These are phyloP conservation scores for Alternaria brassicae DNA, from an alignment of 2,329 filamentous ascomycete species.

Conservation along the genomic window DNA sequence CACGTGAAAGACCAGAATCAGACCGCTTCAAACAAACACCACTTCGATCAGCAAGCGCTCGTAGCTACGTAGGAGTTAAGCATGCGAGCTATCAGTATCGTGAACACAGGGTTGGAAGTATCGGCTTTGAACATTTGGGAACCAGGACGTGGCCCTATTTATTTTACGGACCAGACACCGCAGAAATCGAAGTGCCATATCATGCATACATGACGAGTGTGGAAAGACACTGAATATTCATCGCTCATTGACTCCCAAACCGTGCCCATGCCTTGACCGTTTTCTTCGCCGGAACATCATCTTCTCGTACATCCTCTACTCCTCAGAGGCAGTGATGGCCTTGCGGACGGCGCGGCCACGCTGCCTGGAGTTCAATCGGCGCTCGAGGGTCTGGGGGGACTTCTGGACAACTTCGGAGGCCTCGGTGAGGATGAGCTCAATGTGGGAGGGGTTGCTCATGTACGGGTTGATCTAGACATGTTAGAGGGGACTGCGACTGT, in stretches of 20 bases:
- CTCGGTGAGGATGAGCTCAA: slow-evolving; percentile 99
- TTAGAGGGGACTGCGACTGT: slow-evolving; percentile 15
- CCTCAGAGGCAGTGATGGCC: slow-evolving; percentile 65
- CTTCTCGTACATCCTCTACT: slow-evolving; percentile 17
- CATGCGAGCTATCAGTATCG: not conserved
- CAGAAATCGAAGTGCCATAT: slow-evolving; percentile 49
- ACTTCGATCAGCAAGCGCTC: not conserved
- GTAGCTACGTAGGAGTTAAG: not conserved
- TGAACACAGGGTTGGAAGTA: slow-evolving; percentile 15
- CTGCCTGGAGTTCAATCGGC: slow-evolving; percentile 89
- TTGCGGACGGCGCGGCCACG: slow-evolving; percentile 72
- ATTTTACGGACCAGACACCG: slow-evolving; percentile 49
- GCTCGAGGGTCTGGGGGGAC: slow-evolving; percentile 71
- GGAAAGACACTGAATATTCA: slow-evolving; percentile 49
- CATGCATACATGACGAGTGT: slow-evolving; percentile 49
- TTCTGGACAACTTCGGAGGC: slow-evolving; percentile 95
- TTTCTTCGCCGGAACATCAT: slow-evolving; percentile 32
- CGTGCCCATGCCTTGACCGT: slow-evolving; percentile 46
- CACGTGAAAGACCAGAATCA: not conserved
- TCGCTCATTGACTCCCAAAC: slow-evolving; percentile 51
- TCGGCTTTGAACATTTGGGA: slow-evolving; percentile 30
- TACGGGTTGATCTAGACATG: slow-evolving; percentile 92
- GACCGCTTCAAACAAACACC: not conserved
- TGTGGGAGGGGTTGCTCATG: slow-evolving; percentile 99
- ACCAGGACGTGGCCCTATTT: slow-evolving; percentile 46